Evolutionary conservation across 2,329 filamentous ascomycete species (phyloP), one percentile per base, ranked within the genome.

Genomic region (Fusarium keratoplasticum): DNA sequence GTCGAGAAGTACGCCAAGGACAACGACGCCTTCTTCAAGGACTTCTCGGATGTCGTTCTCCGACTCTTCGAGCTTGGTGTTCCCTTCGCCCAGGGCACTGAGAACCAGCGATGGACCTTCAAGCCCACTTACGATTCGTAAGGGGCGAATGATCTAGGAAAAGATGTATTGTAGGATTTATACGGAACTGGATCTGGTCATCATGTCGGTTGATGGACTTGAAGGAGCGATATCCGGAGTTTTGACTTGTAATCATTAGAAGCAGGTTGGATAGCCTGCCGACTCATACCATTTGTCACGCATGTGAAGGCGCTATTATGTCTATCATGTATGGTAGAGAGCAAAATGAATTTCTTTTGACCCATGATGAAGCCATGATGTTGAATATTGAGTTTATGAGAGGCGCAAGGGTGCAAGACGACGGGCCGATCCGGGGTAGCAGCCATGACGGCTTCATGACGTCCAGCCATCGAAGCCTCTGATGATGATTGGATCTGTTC

Each of bases 41-140:
- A 98, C 83, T 99, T 98, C 83, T 88, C 92, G 14, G 89, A 91
- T 42, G 95, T 93, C 61, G 87, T 96, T 66, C 85, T 89, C 78
- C 96, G 93, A 87, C 90, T 99, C 58, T 96, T 98, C 77, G 96
- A 98, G 89, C 91, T 98, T 16, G 96, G 96, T 79, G 96, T 98
- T 69, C 95, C 96, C 38, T 98, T 98, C 83, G 84, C 90, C 78
- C 89, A 90, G 82, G 88, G 89, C 77, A 83, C 84, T 16, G 87
- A 92, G 82, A 87, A 82, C 75, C 76, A 82, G 79, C 82, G 87
- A 80, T 92, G 87, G 84, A 87, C 85, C 76, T 90, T 96, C 86
- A 95, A 95, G 90, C 81, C 84, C 62, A 84, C 83, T 64, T 79
- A 81, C 76, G 78, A 81, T 42, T 79, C 82, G 72, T 82, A 79